These are phyloP conservation scores for Sungouiozyma intestinalis DNA, from an alignment of 805 yeast species.

Conservation along the genomic window DNA sequence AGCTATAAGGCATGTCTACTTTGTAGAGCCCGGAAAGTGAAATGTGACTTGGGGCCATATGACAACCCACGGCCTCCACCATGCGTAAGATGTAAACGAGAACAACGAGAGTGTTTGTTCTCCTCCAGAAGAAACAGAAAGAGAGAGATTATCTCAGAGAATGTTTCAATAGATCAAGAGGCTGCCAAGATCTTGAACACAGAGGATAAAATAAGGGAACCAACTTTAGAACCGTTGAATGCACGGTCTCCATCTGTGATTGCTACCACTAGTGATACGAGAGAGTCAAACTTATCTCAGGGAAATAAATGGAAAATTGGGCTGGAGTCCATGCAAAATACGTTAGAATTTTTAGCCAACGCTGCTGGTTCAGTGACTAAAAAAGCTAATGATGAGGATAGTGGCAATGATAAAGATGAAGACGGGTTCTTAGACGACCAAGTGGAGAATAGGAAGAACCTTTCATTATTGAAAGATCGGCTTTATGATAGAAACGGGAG, in stretches of 20 bases:
- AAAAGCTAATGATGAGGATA: neutral
- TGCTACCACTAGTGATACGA: neutral
- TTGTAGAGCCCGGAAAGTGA: constrained; percentile 75
- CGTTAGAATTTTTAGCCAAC: constrained; percentile 61
- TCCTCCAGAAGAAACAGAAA: constrained; percentile 3
- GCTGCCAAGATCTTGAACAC: neutral
- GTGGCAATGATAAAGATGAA: neutral
- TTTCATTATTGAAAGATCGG: neutral
- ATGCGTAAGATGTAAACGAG: constrained; percentile 77
- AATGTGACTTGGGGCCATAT: constrained; percentile 75
- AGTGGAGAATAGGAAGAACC: neutral
- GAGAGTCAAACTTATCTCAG: neutral
- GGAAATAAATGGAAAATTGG: constrained; percentile 17
- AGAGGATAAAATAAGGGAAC: neutral
- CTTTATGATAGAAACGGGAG: neutral
- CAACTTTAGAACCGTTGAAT: neutral
- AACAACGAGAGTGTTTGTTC: constrained; percentile 56
- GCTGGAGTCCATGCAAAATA: constrained; percentile 40
- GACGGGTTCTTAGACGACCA: neutral
- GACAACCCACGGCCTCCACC: constrained; percentile 69
- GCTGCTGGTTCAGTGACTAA: constrained; percentile 67
- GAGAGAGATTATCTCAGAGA: neutral
- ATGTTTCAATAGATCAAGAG: neutral
- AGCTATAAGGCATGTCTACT: constrained; percentile 76
- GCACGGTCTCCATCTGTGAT: neutral